Evolutionary conservation across 306 rosid genomes (phyloP), one percentile per base, ranked within the genome.

Genomic region (Vicia villosa): DNA sequence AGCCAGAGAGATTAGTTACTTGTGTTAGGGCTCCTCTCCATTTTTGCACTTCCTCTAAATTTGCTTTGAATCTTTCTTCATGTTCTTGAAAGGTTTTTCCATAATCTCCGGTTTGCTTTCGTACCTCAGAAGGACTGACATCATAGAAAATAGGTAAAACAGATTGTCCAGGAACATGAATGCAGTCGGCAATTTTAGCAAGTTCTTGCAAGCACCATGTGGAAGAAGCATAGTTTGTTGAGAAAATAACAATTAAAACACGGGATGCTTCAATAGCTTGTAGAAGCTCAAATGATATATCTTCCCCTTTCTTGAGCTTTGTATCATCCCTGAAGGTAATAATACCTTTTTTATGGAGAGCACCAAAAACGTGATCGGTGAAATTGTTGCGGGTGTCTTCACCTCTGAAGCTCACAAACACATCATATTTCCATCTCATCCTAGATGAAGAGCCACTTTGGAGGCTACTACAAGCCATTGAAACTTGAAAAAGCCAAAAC

Each of bases 341-440:
- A 46, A 46, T 46, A 4, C 10, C 10, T 15, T 46, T 15, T 15
- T 16, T 15, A 15, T 2, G 11, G 3, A 46, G 9, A 15, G 52
- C 10, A 0, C 52, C 52, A 46, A 46, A 46, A 14, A 46, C 21
- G 21, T 46, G 21, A 46, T 46, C 52, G 7, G 52, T 15, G 52
- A 46, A 46, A 46, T 46, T 46, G 11, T 46, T 46, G 52, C 52
- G 52, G 0, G 52, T 46, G 10, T 46, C 52, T 5, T 15, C 52
- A n/a, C 52, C 52, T 15, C 52, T 15, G 1, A 46, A 46, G 62
- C 77, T 77, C 21, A 77, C 55, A 63, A 69, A 77, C 22, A 76
- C 80, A 69, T 76, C 70, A 51, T 45, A 68, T 16, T 59, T 45
- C 4, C 32, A 17, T 19, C 2, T 34, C 32, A 7, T 22, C 11